Percentiles rank a stretch among this genome's conserved stretches.
Conservation (phyloP, 1,139 yeast species). For the Debaryomyces sp. region DNA sequence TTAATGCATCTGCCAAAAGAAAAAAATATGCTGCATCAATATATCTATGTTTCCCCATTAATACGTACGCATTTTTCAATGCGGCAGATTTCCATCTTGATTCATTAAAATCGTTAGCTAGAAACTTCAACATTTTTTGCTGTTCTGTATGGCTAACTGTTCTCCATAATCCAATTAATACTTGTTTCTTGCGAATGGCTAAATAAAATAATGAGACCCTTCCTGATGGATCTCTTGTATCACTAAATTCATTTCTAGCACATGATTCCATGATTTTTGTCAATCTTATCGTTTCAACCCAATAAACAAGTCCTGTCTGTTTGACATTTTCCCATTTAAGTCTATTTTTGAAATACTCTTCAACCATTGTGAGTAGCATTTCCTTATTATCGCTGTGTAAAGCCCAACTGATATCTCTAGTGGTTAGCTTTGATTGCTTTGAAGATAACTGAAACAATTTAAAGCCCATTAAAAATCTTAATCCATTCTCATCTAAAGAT, state of each 20-base stretch:
- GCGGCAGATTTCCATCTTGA: constrained; percentile 89
- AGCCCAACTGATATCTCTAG: constrained; percentile 90
- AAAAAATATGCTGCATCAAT: constrained; percentile 90
- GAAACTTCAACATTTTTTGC: constrained; percentile 74
- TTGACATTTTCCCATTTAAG: constrained; percentile 63
- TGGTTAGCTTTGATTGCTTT: constrained; percentile 53
- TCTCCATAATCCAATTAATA: constrained; percentile 82
- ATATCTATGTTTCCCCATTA: constrained; percentile 84
- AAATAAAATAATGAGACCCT: constrained; percentile 73
- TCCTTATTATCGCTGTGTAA: constrained; percentile 81
- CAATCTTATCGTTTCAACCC: constrained; percentile 63
- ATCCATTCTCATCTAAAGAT: constrained; percentile 71
- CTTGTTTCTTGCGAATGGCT: constrained; percentile 76
- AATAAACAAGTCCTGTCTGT: constrained; percentile 68
- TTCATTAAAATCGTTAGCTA: constrained; percentile 72
- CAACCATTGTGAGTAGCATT: constrained; percentile 58
- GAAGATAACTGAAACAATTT: constrained; percentile 59
- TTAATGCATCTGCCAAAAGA: constrained; percentile 72
- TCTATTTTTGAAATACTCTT: constrained; percentile 45
- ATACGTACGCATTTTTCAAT: constrained; percentile 85
- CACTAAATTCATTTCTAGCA: constrained; percentile 69
- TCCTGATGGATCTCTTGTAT: constrained; percentile 69
- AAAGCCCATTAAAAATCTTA: constrained; percentile 71
- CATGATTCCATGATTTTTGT: constrained; percentile 60
- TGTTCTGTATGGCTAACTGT: constrained; percentile 80